Percentiles rank a stretch among this genome's conserved stretches.
phyloP scores from a whole-genome alignment of 306 rosid species.

The Benincasa hispida region DNA sequence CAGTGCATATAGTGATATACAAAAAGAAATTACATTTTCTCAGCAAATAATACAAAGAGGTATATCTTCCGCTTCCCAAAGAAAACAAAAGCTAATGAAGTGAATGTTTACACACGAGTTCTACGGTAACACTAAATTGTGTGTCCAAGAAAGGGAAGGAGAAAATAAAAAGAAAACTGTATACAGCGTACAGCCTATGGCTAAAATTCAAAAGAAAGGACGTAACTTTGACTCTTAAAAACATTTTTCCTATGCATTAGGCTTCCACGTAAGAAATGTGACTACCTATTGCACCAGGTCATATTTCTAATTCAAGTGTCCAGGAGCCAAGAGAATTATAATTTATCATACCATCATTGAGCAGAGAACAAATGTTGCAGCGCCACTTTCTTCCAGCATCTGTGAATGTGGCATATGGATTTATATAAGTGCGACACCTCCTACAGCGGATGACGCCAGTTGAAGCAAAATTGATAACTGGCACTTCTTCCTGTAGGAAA shows the following conservation, averaged over 20 bases:
- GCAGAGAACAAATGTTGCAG: constrained; percentile 81
- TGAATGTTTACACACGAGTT: neutral
- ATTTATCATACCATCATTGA: constrained; percentile 68
- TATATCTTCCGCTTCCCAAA: neutral
- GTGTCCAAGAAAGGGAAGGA: neutral
- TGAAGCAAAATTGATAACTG: constrained; percentile 67
- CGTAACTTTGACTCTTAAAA: neutral
- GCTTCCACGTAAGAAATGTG: neutral
- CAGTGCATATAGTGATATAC: neutral
- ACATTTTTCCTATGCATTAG: neutral
- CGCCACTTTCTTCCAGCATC: constrained; percentile 97
- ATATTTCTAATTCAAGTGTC: neutral
- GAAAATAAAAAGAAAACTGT: neutral
- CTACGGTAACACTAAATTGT: neutral
- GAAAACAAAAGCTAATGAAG: neutral
- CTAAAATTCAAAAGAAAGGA: neutral
- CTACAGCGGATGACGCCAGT: constrained; percentile 90
- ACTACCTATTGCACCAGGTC: neutral
- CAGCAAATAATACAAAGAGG: neutral
- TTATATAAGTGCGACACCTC: constrained; percentile 94
- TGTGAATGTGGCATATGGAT: constrained; percentile 82
- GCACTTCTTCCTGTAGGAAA: constrained; percentile 73
- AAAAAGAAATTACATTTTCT: neutral
- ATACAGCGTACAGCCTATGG: neutral
- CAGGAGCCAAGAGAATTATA: neutral